Conservation (phyloP, 2,329 filamentous ascomycete genomes). For the Ascochyta koolunga region DNA sequence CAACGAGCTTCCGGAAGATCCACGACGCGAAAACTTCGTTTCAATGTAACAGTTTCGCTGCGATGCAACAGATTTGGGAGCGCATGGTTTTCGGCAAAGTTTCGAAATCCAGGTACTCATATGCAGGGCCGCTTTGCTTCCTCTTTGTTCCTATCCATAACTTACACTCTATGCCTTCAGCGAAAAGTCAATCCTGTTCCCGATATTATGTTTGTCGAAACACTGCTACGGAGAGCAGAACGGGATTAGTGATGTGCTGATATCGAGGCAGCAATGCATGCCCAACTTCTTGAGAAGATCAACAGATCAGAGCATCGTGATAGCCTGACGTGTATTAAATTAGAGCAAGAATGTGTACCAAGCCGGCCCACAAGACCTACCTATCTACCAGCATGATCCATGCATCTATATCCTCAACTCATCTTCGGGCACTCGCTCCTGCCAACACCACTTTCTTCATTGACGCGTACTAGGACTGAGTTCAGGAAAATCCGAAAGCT, state of each 20-base stretch:
- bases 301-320: not conserved
- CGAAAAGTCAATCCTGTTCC: slow-evolving; percentile 1
- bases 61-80: not conserved
- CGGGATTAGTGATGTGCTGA: not conserved
- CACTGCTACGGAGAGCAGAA: not conserved
- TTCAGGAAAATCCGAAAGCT: not conserved
- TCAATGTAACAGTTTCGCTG: too few relatives aligned
- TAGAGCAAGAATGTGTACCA: not conserved
- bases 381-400: slow-evolving; percentile 11
- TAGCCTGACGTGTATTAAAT: not conserved
- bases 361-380: not conserved
- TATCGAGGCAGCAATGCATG: slow-evolving; percentile 6
- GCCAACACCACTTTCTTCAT: not conserved
- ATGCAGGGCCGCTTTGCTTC: not conserved
- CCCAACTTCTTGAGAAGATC: slow-evolving; percentile 2
- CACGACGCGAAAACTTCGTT: not conserved
- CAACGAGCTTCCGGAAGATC: slow-evolving; percentile 5
- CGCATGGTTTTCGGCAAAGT: not conserved
- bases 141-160: not conserved
- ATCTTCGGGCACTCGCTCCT: not conserved
- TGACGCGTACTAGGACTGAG: not conserved
- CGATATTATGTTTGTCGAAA: not conserved
- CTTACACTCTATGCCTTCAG: not conserved
- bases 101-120: not conserved
- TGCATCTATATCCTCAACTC: not conserved